Conservation (phyloP, 2,329 filamentous ascomycete species). For the Fusarium luffae region DNA sequence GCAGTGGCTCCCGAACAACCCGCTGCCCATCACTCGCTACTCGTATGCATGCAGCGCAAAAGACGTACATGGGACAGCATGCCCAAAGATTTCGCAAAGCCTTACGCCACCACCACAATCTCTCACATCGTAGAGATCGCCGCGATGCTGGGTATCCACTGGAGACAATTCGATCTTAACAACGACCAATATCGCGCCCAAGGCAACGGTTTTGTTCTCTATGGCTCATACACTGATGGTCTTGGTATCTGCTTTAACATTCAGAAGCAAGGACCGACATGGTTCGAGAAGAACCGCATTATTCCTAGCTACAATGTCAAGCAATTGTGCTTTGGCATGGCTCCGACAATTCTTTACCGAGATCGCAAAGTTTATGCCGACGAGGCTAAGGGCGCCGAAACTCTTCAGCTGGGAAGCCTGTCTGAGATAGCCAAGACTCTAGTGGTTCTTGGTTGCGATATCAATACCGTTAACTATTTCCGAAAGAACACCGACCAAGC, state of each 20-base stretch:
- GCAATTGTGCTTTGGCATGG: slow-evolving; percentile 54
- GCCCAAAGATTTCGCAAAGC: slow-evolving; percentile 40
- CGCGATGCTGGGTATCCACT: slow-evolving; percentile 54
- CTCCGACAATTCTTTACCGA: slow-evolving; percentile 52
- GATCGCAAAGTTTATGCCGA: slow-evolving; percentile 40
- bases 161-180: slow-evolving; percentile 54
- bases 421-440: slow-evolving; percentile 52
- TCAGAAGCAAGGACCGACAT: slow-evolving; percentile 50
- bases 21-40: slow-evolving; percentile 23
- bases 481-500: slow-evolving; percentile 30
- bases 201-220: slow-evolving; percentile 52
- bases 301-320: slow-evolving; percentile 54
- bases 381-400: slow-evolving; percentile 34
- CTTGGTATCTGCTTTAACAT: slow-evolving; percentile 56
- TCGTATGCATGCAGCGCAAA: slow-evolving; percentile 41
- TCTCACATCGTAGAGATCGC: slow-evolving; percentile 52
- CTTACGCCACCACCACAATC: slow-evolving; percentile 52
- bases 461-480: slow-evolving; percentile 49
- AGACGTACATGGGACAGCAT: slow-evolving; percentile 40
- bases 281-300: slow-evolving; percentile 51
- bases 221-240: slow-evolving; percentile 47
- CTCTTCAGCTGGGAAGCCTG: slow-evolving; percentile 49
- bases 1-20: neutral
- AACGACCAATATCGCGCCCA: slow-evolving; percentile 52
- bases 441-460: slow-evolving; percentile 53